A percentile compares a stretch with the other conserved stretches of the same genome.
Evolutionary conservation across 352 stramenopile species (phyloP).

Genomic region (Pythium phragmiticola): DNA sequence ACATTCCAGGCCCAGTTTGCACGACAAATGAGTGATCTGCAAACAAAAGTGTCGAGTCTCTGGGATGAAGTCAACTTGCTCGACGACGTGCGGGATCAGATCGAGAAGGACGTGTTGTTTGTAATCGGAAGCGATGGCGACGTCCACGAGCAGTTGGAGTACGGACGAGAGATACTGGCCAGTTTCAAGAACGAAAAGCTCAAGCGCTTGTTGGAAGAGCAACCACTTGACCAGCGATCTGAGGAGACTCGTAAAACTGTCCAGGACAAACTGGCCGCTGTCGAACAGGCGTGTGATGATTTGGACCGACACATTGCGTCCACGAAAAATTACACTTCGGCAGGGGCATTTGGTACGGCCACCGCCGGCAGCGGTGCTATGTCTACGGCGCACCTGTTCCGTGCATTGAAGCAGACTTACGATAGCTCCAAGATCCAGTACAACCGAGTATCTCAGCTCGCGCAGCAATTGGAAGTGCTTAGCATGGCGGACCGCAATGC

Average conservation of each 20-base stretch:
- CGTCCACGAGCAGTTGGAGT: conserved; percentile 76
- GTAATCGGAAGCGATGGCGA: conserved; percentile 77
- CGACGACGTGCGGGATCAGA: conserved; percentile 53
- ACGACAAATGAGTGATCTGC: conserved; percentile 32
- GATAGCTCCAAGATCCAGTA: conserved; percentile 77
- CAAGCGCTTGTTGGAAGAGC: conserved; percentile 61
- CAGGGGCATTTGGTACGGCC: conserved; percentile 20
- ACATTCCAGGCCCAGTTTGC: conserved; percentile 26
- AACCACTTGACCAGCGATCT: conserved; percentile 67
- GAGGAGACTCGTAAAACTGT: conserved; percentile 51
- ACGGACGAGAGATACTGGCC: conserved; percentile 60
- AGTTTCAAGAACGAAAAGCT: conserved; percentile 67
- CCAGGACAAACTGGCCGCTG: conserved; percentile 45
- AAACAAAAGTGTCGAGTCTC: conserved; percentile 36
- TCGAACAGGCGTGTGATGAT: conserved; percentile 52
- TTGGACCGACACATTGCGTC: conserved; percentile 47
- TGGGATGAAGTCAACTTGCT: conserved; percentile 55
- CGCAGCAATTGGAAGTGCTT: conserved; percentile 52
- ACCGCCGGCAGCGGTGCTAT: conserved; percentile 17
- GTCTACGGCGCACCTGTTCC: conserved; percentile 56
- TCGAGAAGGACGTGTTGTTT: conserved; percentile 73
- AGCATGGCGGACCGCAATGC: conserved; percentile 31
- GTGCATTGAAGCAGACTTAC: conserved; percentile 72
- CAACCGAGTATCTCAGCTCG: conserved; percentile 54
- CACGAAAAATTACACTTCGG: conserved; percentile 26